A percentile compares a stretch with the other conserved stretches of the same genome.
phyloP scores from a whole-genome alignment of 2,329 filamentous ascomycete species.

The Fusarium sulawesiense region DNA sequence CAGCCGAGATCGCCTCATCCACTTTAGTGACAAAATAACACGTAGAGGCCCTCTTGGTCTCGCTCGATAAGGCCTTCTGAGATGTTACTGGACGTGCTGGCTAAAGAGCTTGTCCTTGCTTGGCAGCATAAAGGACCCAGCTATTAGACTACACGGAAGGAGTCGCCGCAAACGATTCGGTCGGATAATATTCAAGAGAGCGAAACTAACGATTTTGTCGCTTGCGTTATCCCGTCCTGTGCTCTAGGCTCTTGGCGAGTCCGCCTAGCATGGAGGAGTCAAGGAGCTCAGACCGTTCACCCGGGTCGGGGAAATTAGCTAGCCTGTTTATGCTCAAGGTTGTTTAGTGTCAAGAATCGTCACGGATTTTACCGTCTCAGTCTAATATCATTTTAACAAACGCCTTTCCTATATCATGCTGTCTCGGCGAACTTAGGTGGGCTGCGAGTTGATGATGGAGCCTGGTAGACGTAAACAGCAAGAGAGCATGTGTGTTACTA shows the following conservation, averaged over 20 bases:
- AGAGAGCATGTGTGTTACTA: background rate
- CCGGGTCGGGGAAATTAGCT: slow-evolving; percentile 6
- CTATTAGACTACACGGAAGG: background rate
- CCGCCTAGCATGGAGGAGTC: background rate
- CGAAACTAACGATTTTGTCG: background rate
- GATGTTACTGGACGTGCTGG: background rate
- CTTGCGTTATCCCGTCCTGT: background rate
- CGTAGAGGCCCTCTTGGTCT: background rate
- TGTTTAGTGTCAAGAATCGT: background rate
- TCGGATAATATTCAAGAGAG: background rate
- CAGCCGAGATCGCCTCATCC: slow-evolving; percentile 1
- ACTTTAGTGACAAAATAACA: background rate
- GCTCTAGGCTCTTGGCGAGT: background rate
- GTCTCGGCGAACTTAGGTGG: background rate
- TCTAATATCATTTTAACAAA: background rate
- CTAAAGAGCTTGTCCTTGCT: background rate
- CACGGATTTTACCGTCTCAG: background rate
- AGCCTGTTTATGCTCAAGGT: slow-evolving; percentile 7
- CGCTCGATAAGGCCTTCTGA: background rate
- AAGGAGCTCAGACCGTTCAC: background rate
- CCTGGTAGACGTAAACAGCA: background rate
- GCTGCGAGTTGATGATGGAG: background rate
- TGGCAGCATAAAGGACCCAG: background rate
- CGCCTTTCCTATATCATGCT: background rate
- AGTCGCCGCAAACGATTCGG: background rate